Percentiles rank a stretch among this genome's conserved stretches.
Evolutionary conservation across 2,329 filamentous ascomycete species (phyloP).

Genomic region (Seiridium cupressi): DNA sequence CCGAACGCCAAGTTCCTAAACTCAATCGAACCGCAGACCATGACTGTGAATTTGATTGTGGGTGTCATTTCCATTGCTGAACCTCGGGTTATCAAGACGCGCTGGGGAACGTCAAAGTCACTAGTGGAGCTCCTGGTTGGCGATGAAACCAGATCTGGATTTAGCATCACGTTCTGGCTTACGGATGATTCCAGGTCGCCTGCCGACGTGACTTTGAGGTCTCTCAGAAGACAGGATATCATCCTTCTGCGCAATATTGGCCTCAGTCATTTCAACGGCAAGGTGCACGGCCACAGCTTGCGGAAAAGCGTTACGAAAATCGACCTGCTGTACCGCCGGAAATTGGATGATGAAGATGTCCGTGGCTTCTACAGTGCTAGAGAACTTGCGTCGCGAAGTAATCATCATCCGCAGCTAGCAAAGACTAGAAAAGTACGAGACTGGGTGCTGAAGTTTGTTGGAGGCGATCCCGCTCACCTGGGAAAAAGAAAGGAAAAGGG

Average conservation of each 20-base stretch:
- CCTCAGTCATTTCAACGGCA: constrained; percentile 69
- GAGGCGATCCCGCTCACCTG: constrained; percentile 26
- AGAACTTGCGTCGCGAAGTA: constrained; percentile 39
- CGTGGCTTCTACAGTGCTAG: constrained; percentile 56
- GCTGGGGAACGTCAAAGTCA: constrained; percentile 59
- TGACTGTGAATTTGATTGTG: constrained; percentile 79
- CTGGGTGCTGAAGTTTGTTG: constrained; percentile 74
- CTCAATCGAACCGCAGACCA: constrained; percentile 72
- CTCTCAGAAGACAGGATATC: constrained; percentile 69
- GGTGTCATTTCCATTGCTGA: constrained; percentile 72
- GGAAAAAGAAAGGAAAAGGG: constrained; percentile 24
- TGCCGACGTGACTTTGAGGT: constrained; percentile 19
- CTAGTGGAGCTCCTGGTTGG: constrained; percentile 78
- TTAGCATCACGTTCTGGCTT: constrained; percentile 84
- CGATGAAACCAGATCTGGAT: constrained; percentile 80
- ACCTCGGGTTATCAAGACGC: constrained; percentile 66
- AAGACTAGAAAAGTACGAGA: constrained; percentile 68
- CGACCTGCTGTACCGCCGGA: constrained; percentile 61
- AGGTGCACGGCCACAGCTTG: constrained; percentile 83
- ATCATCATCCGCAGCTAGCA: constrained; percentile 48
- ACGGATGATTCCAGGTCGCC: constrained; percentile 26
- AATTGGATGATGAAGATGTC: constrained; percentile 47
- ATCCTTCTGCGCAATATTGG: constrained; percentile 79
- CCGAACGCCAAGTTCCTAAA: constrained; percentile 65
- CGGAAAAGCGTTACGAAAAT: constrained; percentile 68